phyloP scores from a whole-genome alignment of 2,329 filamentous ascomycete species.

The Aspergillus terreus region DNA sequence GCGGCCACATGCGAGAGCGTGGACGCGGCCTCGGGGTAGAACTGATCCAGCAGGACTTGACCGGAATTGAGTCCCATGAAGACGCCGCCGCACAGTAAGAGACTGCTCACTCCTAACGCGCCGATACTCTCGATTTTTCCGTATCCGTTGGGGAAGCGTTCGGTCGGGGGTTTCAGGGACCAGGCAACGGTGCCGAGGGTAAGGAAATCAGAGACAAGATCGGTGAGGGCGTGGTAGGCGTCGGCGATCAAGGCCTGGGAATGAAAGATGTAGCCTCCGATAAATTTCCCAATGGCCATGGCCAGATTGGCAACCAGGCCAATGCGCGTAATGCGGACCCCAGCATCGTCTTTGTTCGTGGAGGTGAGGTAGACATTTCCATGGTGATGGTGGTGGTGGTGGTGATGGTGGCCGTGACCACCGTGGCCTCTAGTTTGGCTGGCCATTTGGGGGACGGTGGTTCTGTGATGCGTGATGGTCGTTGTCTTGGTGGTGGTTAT shows the following conservation, averaged over 20 bases:
- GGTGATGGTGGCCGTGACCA: constrained; percentile 56
- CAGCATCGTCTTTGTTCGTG: constrained; percentile 82
- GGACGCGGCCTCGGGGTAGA: constrained; percentile 64
- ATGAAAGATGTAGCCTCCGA: constrained; percentile 91
- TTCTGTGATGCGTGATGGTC: constrained; percentile 9
- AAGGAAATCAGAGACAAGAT: constrained; percentile 90
- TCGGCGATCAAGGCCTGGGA: constrained; percentile 91
- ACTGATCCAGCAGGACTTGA: constrained; percentile 66
- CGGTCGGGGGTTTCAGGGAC: constrained; percentile 80
- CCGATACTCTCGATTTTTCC: constrained; percentile 98
- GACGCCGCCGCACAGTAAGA: constrained; percentile 82
- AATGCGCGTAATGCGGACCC: constrained; percentile 88
- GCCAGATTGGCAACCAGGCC: constrained; percentile 83
- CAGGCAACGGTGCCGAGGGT: constrained; percentile 92
- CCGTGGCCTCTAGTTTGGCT: constrained; percentile 47
- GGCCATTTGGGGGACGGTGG: constrained; percentile 22
- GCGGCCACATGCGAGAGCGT: constrained; percentile 37
- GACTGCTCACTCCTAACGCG: constrained; percentile 85
- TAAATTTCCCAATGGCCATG: constrained; percentile 91
- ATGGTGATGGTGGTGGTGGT: constrained; percentile 73
- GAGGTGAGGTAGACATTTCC: constrained; percentile 81
- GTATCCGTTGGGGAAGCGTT: constrained; percentile 83
- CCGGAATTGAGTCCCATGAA: constrained; percentile 85
- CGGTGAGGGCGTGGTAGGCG: constrained; percentile 91
- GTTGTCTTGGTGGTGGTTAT: constrained; percentile 15